Percentiles rank a stretch among this genome's conserved stretches.
Evolutionary conservation across 2,329 filamentous ascomycete species (phyloP).

Genomic region (Colletotrichum navitas): DNA sequence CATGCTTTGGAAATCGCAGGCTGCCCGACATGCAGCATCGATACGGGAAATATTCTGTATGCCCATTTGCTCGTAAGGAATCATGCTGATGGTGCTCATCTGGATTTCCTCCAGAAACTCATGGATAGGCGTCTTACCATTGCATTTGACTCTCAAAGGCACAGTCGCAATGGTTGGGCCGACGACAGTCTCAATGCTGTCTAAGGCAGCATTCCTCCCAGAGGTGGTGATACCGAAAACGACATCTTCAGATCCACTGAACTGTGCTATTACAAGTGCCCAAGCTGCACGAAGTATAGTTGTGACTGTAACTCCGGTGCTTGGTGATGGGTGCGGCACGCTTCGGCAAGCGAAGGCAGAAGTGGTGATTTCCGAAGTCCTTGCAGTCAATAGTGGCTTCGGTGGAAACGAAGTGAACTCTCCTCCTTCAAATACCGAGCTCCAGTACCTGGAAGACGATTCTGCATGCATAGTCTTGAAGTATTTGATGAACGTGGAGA

Average conservation of each 20-base stretch:
- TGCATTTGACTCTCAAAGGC: slow-evolving; percentile 21
- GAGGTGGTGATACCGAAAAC: slow-evolving; percentile 57
- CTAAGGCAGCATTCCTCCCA: slow-evolving; percentile 43
- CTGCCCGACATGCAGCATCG: slow-evolving; percentile 10
- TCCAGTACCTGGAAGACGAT: slow-evolving; percentile 31
- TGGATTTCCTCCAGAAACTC: slow-evolving; percentile 46
- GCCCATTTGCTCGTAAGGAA: slow-evolving; percentile 49
- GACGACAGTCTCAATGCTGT: slow-evolving; percentile 46
- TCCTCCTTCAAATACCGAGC: slow-evolving; percentile 26
- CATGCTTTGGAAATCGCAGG: slow-evolving; percentile 38
- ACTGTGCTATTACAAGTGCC: slow-evolving; percentile 55
- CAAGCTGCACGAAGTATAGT: slow-evolving; percentile 51
- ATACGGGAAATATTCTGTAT: slow-evolving; percentile 48
- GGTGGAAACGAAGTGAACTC: slow-evolving; percentile 20
- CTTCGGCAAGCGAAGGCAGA: slow-evolving; percentile 14
- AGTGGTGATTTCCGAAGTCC: no score
- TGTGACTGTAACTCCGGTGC: slow-evolving; percentile 5
- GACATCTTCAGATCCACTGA: slow-evolving; percentile 53
- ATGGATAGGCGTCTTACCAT: slow-evolving; percentile 2
- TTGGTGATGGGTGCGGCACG: not conserved
- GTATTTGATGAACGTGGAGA: slow-evolving; percentile 40
- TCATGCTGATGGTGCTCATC: slow-evolving; percentile 46
- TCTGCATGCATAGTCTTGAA: not conserved
- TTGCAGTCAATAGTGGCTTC: not conserved
- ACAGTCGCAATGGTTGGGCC: slow-evolving; percentile 46